phyloP scores from a whole-genome alignment of 768 basidiomycete species.

The Suillus sp. region DNA sequence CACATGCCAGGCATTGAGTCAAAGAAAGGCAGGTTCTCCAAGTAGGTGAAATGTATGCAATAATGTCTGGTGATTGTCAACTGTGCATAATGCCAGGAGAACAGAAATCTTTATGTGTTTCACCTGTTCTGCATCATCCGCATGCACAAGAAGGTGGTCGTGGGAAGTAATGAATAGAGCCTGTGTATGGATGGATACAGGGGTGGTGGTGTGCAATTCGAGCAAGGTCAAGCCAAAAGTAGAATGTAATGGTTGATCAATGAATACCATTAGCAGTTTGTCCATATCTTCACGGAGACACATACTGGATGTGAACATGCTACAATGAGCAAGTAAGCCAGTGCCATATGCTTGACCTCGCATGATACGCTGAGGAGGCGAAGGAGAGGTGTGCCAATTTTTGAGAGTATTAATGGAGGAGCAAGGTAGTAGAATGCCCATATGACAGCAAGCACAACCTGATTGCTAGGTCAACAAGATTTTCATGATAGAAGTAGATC shows the following conservation, averaged over 20 bases:
- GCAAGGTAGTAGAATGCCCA: constrained; percentile 76
- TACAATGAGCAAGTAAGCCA: constrained; percentile 74
- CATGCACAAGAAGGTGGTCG: constrained; percentile 66
- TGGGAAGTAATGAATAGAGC: constrained; percentile 62
- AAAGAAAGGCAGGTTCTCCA: not conserved
- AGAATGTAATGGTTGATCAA: constrained; percentile 38
- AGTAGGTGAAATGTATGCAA: constrained; percentile 53
- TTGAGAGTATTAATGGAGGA: constrained; percentile 53
- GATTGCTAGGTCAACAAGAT: constrained; percentile 10
- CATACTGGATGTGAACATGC: constrained; percentile 68
- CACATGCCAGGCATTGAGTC: not conserved
- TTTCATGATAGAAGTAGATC: not conserved
- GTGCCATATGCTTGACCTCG: constrained; percentile 76
- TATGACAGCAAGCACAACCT: constrained; percentile 82
- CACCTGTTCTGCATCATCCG: constrained; percentile 63
- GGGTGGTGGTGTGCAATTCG: not conserved
- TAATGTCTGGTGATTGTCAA: constrained; percentile 68
- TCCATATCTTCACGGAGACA: constrained; percentile 6
- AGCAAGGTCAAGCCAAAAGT: constrained; percentile 15
- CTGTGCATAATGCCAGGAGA: constrained; percentile 63
- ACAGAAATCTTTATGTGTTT: constrained; percentile 79
- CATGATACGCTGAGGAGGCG: constrained; percentile 66
- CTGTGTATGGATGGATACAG: not conserved
- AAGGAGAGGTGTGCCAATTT: constrained; percentile 72
- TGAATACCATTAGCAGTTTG: not conserved